These are phyloP conservation scores for Eucalyptus cloeziana DNA, from an alignment of 345 rosid species.

Conservation along the genomic window DNA sequence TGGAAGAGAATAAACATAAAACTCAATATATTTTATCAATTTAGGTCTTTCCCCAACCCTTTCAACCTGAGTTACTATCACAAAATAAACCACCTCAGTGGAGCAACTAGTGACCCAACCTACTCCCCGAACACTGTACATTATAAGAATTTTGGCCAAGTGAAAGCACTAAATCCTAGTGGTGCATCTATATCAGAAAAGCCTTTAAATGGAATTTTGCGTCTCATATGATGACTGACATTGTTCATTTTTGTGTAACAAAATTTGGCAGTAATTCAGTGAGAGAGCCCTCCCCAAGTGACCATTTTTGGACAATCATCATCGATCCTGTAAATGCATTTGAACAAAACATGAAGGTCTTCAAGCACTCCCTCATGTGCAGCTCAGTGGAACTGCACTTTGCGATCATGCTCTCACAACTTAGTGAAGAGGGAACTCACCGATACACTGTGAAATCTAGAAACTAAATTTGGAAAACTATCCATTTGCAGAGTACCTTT, in stretches of 20 bases:
- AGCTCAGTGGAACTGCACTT: not conserved
- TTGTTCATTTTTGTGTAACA: not conserved
- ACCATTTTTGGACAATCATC: not conserved
- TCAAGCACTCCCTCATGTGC: not conserved
- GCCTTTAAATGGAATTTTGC: not conserved
- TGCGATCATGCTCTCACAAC: not conserved
- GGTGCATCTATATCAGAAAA: not conserved
- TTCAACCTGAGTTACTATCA: not conserved
- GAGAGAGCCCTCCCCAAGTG: not conserved
- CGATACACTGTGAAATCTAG: not conserved
- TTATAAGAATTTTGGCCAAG: not conserved
- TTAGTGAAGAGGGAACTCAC: not conserved
- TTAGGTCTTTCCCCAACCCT: not conserved
- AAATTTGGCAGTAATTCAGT: not conserved
- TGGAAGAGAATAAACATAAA: not conserved
- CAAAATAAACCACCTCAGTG: not conserved
- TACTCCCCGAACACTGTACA: not conserved
- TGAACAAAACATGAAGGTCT: not conserved
- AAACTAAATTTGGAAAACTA: not conserved
- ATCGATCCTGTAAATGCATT: not conserved
- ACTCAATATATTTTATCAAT: not conserved
- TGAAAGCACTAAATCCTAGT: not conserved
- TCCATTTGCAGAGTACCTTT: not conserved
- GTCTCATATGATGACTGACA: not conserved
- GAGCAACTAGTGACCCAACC: not conserved